Evolutionary conservation across 257 asterid species (phyloP).

Genomic region (Nicotiana sylvestris): DNA sequence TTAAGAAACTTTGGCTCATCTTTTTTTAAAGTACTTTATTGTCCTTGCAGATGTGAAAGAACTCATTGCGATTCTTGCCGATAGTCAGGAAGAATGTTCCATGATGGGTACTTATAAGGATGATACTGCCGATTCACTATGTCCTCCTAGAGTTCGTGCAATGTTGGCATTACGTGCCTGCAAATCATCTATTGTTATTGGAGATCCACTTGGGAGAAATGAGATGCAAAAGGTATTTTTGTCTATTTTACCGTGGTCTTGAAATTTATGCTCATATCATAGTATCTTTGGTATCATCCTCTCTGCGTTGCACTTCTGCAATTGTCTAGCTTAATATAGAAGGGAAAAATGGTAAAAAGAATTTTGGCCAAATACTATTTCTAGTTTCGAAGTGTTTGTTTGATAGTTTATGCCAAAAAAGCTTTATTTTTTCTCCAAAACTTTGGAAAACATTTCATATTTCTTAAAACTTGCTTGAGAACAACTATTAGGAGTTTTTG

Average conservation of each 20-base stretch:
- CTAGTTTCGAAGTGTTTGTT: too few species aligned
- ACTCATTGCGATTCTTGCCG: constrained; percentile 69
- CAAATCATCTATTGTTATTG: constrained; percentile 86
- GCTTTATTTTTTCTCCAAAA: too few species aligned
- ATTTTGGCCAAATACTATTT: too few species aligned
- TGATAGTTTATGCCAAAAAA: too few species aligned
- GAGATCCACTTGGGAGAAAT: constrained; percentile 81
- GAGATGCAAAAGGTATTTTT: constrained; percentile 79
- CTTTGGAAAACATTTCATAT: too few species aligned
- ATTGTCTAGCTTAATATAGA: background rate
- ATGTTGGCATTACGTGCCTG: constrained; percentile 99
- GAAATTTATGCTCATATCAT: background rate
- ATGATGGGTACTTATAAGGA: constrained; percentile 59
- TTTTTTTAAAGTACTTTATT: background rate
- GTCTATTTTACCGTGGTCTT: background rate
- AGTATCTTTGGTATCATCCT: background rate
- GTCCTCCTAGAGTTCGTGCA: constrained; percentile 86
- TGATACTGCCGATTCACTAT: constrained; percentile 73
- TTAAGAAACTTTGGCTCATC: background rate
- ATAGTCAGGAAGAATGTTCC: constrained; percentile 81
- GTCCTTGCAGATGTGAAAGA: constrained; percentile 65
- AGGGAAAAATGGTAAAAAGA: background rate
- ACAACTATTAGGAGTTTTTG: background rate
- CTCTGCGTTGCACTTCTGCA: background rate
- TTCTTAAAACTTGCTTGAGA: too few species aligned